Conservation (phyloP, 148 eudicot species). For the Oxyria digyna region DNA sequence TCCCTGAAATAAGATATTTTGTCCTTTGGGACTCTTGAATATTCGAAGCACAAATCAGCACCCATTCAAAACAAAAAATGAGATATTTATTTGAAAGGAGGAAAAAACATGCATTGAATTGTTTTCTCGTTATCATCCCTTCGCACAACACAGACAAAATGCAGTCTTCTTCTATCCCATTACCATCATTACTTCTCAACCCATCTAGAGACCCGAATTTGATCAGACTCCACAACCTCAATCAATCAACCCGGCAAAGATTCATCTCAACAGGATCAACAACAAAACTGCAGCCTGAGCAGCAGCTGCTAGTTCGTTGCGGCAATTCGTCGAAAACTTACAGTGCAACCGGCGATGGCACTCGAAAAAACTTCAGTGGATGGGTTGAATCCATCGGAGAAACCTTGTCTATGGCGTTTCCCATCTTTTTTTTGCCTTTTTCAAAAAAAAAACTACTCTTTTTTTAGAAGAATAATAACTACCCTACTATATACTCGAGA, state of each 20-base stretch:
- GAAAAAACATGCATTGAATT: too few species aligned
- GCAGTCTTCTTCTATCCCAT: not conserved
- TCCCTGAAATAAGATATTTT: not conserved
- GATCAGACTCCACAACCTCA: not conserved
- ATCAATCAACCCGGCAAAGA: not conserved
- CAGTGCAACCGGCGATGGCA: constrained; percentile 15
- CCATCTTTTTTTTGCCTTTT: constrained; percentile 35
- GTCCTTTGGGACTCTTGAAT: not conserved
- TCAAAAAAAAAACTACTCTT: too few species aligned
- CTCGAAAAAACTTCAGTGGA: constrained; percentile 11
- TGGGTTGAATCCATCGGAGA: constrained; percentile 24
- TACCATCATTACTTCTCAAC: not conserved
- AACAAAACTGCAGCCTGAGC: not conserved
- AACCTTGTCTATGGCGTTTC: constrained; percentile 32
- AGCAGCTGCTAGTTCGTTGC: constrained; percentile 13
- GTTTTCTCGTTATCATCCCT: too few species aligned
- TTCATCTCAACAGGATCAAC: not conserved
- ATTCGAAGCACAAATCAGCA: not conserved
- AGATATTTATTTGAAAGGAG: too few species aligned
- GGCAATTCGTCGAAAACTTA: constrained; percentile 25
- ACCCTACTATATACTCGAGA: too few species aligned
- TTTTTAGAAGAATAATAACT: too few species aligned
- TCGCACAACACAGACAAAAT: too few species aligned
- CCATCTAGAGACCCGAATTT: too few species aligned
- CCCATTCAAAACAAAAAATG: not conserved